Conservation (phyloP, 768 basidiomycete species). For the Dentipellis sp. region DNA sequence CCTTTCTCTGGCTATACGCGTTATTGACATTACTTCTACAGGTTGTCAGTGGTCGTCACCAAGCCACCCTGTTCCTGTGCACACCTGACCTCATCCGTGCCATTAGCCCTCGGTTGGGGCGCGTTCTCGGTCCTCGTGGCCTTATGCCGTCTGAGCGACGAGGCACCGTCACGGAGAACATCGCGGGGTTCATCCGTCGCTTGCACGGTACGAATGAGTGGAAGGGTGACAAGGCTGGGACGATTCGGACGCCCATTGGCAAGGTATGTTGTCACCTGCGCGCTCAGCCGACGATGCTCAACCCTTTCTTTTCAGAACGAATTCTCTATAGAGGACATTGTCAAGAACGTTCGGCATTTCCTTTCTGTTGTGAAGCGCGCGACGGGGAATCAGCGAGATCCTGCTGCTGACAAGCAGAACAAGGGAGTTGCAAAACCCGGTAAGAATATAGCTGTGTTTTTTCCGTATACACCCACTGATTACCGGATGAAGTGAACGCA, state of each 20-base stretch:
- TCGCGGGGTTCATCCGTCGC: conserved; percentile 70
- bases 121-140: conserved; percentile 78
- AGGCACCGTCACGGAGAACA: conserved; percentile 89
- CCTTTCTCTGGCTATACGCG: not conserved
- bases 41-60: conserved; percentile 67
- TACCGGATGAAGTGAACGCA: conserved; percentile 43
- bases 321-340: conserved; percentile 67
- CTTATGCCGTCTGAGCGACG: conserved; percentile 93
- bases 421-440: conserved; percentile 33
- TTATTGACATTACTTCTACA: conserved; percentile 20
- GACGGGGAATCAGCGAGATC: conserved; percentile 59
- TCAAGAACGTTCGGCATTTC: conserved; percentile 73
- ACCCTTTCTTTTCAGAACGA: conserved; percentile 41
- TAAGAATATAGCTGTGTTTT: conserved; percentile 9
- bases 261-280: conserved; percentile 36
- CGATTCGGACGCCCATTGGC: conserved; percentile 75
- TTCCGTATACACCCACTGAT: not conserved
- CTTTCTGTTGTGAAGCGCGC: conserved; percentile 63
- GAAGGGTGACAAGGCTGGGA: conserved; percentile 84
- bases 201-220: conserved; percentile 84
- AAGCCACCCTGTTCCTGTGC: conserved; percentile 78
- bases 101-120: conserved; percentile 73
- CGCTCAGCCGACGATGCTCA: not conserved
- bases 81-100: conserved; percentile 69
- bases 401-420: conserved; percentile 30